Percentiles rank a stretch among this genome's conserved stretches.
Evolutionary conservation across 75 land plant species (phyloP).

Genomic region (Cupressus sempervirens): DNA sequence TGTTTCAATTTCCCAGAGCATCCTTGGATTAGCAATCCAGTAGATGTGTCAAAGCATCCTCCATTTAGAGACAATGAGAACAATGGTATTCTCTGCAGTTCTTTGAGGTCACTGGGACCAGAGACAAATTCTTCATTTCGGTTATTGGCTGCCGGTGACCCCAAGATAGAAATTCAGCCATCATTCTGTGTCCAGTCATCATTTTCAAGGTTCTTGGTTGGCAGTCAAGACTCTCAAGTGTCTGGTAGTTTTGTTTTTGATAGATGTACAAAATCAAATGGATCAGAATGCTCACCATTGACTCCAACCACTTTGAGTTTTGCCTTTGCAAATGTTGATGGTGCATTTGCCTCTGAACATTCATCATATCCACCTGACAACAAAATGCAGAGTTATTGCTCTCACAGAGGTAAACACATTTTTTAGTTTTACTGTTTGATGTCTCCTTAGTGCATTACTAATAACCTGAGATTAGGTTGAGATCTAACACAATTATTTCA

Average conservation of each 20-base stretch:
- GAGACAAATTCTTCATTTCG: constrained; percentile 8
- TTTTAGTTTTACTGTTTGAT: background rate
- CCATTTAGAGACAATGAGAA: background rate
- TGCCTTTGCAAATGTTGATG: constrained; percentile 28
- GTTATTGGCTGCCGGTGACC: constrained; percentile 14
- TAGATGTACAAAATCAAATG: constrained; percentile 14
- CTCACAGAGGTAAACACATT: constrained; percentile 6
- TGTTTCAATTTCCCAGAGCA: constrained; percentile 36
- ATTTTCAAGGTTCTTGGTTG: constrained; percentile 38
- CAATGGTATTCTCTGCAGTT: background rate
- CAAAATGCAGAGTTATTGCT: constrained; percentile 1
- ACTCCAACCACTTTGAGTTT: constrained; percentile 42
- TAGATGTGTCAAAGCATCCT: background rate
- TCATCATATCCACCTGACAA: background rate
- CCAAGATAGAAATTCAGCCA: constrained; percentile 20
- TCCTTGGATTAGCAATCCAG: constrained; percentile 31
- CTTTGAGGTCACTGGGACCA: background rate
- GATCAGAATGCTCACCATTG: constrained; percentile 23
- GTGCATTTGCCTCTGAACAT: background rate
- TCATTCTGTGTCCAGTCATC: constrained; percentile 48
- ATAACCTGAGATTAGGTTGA: background rate
- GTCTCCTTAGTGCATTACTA: background rate
- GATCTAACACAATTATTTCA: background rate
- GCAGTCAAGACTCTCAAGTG: constrained; percentile 9
- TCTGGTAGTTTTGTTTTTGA: constrained; percentile 44